A percentile compares a stretch with the other conserved stretches of the same genome.
Evolutionary conservation across 495 filamentous ascomycete genomes (phyloP).

Genomic region (Daldinia loculata): DNA sequence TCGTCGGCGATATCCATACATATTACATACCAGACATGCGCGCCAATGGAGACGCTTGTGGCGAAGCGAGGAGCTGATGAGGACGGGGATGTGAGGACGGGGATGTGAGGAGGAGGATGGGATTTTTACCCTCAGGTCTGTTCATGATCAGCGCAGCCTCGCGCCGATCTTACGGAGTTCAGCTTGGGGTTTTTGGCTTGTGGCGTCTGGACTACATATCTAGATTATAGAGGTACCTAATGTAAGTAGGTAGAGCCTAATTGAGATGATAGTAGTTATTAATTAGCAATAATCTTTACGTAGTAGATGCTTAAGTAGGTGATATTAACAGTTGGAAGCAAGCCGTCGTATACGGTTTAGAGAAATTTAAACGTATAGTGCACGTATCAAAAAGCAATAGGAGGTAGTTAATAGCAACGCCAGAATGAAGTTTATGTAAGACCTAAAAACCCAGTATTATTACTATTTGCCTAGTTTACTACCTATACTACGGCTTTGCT

Average conservation of each 20-base stretch:
- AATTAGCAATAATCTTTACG: background rate
- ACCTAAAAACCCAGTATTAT: background rate
- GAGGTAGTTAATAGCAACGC: no score
- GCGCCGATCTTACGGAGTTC: constrained; percentile 7
- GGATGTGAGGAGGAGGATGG: background rate
- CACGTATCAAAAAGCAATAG: background rate
- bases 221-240: no score
- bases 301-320: no score
- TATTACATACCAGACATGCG: background rate
- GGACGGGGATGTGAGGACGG: background rate
- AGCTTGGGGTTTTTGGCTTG: background rate
- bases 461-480: background rate
- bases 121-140: constrained; percentile 20
- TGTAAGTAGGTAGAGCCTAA: constrained; percentile 1
- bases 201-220: background rate
- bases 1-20: background rate
- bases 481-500: background rate
- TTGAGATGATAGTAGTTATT: background rate
- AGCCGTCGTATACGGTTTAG: background rate
- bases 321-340: background rate
- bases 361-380: background rate
- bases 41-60: constrained; percentile 3
- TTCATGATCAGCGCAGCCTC: constrained; percentile 22
- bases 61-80: background rate
- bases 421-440: background rate